These are phyloP conservation scores for Vaccinium corymbosum DNA, from an alignment of 148 eudicot genomes.

Conservation along the genomic window DNA sequence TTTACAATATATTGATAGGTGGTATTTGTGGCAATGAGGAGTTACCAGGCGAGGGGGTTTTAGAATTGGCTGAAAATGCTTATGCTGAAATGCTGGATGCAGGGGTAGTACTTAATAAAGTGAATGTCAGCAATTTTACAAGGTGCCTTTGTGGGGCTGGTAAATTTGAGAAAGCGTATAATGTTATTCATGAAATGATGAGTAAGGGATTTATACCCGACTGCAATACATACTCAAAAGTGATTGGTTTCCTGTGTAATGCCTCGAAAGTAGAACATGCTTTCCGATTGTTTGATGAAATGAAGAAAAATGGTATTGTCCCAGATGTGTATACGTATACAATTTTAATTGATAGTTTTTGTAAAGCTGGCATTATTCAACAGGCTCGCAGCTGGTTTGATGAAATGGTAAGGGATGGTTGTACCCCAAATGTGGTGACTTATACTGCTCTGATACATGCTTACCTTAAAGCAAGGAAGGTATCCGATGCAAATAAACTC, in stretches of 20 bases:
- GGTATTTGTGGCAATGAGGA: slow-evolving; percentile 73
- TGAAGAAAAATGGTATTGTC: slow-evolving; percentile 62
- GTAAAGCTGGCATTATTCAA: slow-evolving; percentile 83
- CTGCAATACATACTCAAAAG: slow-evolving; percentile 68
- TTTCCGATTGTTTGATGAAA: slow-evolving; percentile 68
- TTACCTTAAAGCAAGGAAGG: slow-evolving; percentile 65
- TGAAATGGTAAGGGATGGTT: slow-evolving; percentile 69
- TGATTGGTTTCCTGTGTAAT: slow-evolving; percentile 75
- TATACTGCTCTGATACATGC: slow-evolving; percentile 87
- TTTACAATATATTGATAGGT: slow-evolving; percentile 84
- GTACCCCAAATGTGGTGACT: slow-evolving; percentile 87
- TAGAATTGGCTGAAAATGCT: slow-evolving; percentile 76
- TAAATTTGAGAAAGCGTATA: slow-evolving; percentile 72
- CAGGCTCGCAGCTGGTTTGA: slow-evolving; percentile 86
- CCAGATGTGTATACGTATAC: slow-evolving; percentile 96
- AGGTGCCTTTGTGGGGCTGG: slow-evolving; percentile 79
- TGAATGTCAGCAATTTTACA: slow-evolving; percentile 65
- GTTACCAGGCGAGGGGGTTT: slow-evolving; percentile 39
- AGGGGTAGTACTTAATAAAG: slow-evolving; percentile 66
- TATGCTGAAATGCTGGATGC: slow-evolving; percentile 67
- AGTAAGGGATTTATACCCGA: slow-evolving; percentile 86
- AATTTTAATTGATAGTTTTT: slow-evolving; percentile 76
- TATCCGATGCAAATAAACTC: slow-evolving; percentile 55
- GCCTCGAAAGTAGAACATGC: slow-evolving; percentile 72
- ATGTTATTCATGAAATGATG: slow-evolving; percentile 72